phyloP scores from a whole-genome alignment of 306 rosid genomes.

The Bauhinia variegata region DNA sequence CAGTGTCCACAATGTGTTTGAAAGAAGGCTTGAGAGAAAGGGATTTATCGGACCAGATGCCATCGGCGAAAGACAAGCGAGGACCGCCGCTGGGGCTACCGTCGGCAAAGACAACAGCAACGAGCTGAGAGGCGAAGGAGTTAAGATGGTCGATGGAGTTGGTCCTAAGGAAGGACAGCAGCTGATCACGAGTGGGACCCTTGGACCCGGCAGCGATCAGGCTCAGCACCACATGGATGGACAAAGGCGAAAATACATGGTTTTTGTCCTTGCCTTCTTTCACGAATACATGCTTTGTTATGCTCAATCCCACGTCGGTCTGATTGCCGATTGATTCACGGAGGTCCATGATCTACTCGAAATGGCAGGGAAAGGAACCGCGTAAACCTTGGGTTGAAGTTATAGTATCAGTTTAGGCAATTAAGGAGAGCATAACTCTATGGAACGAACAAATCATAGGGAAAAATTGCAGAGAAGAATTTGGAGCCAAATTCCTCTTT shows the following conservation, averaged over 20 bases:
- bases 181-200: conserved; percentile 67
- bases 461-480: no score
- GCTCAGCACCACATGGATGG: conserved; percentile 71
- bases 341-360: conserved; percentile 54
- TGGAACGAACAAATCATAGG: no score
- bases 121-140: conserved; percentile 63
- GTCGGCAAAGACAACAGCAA: conserved; percentile 60
- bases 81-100: conserved; percentile 74
- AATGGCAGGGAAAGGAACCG: no score
- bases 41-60: conserved; percentile 67
- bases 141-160: conserved; percentile 63
- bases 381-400: no score
- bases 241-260: conserved; percentile 74
- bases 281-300: conserved; percentile 55
- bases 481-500: no score
- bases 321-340: conserved; percentile 53
- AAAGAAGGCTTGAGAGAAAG: conserved; percentile 67
- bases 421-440: no score
- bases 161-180: conserved; percentile 75
- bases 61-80: conserved; percentile 59
- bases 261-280: conserved; percentile 47
- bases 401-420: no score
- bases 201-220: conserved; percentile 67
- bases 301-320: conserved; percentile 51
- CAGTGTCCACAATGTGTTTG: conserved; percentile 54